Evolutionary conservation across 2,329 filamentous ascomycete species (phyloP).

Genomic region (Monosporascus sp.): DNA sequence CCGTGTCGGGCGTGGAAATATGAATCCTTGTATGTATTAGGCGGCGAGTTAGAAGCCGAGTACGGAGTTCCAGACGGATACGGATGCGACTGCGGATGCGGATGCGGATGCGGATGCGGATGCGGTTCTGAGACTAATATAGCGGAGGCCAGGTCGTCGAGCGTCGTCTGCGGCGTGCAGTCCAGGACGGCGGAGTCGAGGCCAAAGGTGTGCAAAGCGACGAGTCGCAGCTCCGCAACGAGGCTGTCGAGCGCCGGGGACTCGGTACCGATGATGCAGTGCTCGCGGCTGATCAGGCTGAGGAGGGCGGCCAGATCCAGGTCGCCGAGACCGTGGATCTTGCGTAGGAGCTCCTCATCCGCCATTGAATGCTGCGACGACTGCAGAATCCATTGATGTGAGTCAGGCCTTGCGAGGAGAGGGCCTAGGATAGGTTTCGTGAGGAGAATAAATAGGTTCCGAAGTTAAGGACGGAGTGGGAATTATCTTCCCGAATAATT

Average conservation of each 20-base stretch:
- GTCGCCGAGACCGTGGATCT: constrained; percentile 75
- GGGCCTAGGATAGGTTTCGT: too few species aligned
- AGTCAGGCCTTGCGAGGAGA: too few species aligned
- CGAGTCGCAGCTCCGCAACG: constrained; percentile 67
- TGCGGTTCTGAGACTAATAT: constrained; percentile 44
- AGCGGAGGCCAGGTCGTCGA: constrained; percentile 73
- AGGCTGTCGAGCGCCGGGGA: constrained; percentile 57
- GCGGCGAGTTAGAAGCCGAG: constrained; percentile 12
- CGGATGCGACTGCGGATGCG: constrained; percentile 25
- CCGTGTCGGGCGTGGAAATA: constrained; percentile 7
- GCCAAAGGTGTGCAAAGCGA: constrained; percentile 66
- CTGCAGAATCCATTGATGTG: background rate
- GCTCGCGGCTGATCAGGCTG: constrained; percentile 73
- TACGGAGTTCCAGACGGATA: constrained; percentile 19
- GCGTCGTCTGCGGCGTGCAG: constrained; percentile 66
- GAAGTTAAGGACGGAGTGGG: too few species aligned
- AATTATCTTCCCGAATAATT: too few species aligned
- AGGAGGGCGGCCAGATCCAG: constrained; percentile 82
- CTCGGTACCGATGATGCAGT: constrained; percentile 80
- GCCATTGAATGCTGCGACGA: constrained; percentile 43
- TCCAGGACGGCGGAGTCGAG: constrained; percentile 65
- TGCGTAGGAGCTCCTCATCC: constrained; percentile 55
- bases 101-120: constrained; percentile 20
- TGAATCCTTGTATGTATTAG: constrained; percentile 16
- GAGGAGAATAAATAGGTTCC: too few species aligned